Percentiles rank a stretch among this genome's conserved stretches.
Evolutionary conservation across 805 yeast genomes (phyloP).

Genomic region (Saturnispora bothae): DNA sequence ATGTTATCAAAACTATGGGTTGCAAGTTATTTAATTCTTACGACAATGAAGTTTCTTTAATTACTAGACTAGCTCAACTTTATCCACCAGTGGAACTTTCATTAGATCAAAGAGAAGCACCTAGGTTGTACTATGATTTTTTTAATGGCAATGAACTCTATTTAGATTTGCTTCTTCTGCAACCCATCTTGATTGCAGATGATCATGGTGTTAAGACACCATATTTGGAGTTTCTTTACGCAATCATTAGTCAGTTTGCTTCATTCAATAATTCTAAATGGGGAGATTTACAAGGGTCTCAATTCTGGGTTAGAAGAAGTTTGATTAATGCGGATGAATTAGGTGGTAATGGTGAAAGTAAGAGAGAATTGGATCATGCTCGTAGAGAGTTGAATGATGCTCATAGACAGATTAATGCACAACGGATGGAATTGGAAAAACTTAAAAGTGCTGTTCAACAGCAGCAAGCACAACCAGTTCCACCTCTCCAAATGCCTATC

Average conservation of each 20-base stretch:
- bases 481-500: not conserved
- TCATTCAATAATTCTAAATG: constrained; percentile 1
- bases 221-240: constrained; percentile 77
- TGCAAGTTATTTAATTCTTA: constrained; percentile 59
- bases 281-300: constrained; percentile 6
- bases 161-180: constrained; percentile 67
- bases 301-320: constrained; percentile 18
- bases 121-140: constrained; percentile 58
- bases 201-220: constrained; percentile 82
- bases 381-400: not conserved
- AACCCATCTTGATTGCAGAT: constrained; percentile 85
- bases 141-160: constrained; percentile 46
- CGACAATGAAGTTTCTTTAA: constrained; percentile 53
- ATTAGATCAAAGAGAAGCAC: constrained; percentile 34
- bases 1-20: constrained; percentile 68
- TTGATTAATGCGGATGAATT: constrained; percentile 2
- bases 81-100: constrained; percentile 28
- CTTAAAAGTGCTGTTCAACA: constrained; percentile 12
- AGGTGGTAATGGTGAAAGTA: not conserved
- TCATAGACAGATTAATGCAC: not conserved
- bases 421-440: constrained; percentile 1
- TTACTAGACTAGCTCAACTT: constrained; percentile 40
- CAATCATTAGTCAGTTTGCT: constrained; percentile 55
- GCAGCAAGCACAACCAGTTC: not conserved
- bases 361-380: not conserved